Percentiles rank a stretch among this genome's conserved stretches.
These are phyloP conservation scores for Tetrapisispora iriomotensis DNA, from an alignment of 805 yeast species.

Conservation along the genomic window DNA sequence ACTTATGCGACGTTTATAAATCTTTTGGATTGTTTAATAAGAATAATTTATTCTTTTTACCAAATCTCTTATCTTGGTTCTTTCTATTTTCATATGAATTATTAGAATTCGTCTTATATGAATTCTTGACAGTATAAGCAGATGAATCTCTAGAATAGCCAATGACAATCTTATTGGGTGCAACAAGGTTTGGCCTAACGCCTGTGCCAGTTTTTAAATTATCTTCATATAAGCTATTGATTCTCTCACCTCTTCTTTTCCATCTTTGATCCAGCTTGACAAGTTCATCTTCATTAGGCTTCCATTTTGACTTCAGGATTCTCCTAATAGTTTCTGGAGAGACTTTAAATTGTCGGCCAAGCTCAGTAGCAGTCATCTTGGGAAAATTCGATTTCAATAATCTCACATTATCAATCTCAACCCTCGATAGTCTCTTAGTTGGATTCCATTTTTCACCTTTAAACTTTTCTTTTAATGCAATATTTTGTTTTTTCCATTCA, in stretches of 20 bases:
- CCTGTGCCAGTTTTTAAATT: background rate
- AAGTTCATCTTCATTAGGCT: slow-evolving; percentile 49
- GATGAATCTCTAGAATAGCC: background rate
- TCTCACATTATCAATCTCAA: slow-evolving; percentile 56
- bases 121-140: background rate
- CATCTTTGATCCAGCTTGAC: slow-evolving; percentile 41
- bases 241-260: slow-evolving; percentile 37
- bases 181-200: background rate
- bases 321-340: slow-evolving; percentile 80
- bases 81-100: background rate
- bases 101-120: background rate
- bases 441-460: slow-evolving; percentile 58
- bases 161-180: background rate
- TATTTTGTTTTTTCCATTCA: slow-evolving; percentile 63
- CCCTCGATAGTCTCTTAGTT: slow-evolving; percentile 52
- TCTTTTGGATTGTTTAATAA: background rate
- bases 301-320: slow-evolving; percentile 69
- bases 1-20: too few species aligned
- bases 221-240: slow-evolving; percentile 19
- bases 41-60: background rate
- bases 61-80: background rate
- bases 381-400: slow-evolving; percentile 49
- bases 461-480: slow-evolving; percentile 52
- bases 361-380: slow-evolving; percentile 43
- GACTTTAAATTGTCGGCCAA: slow-evolving; percentile 55